Conservation (phyloP, 768 basidiomycete genomes). For the Tulasnella sp. region DNA sequence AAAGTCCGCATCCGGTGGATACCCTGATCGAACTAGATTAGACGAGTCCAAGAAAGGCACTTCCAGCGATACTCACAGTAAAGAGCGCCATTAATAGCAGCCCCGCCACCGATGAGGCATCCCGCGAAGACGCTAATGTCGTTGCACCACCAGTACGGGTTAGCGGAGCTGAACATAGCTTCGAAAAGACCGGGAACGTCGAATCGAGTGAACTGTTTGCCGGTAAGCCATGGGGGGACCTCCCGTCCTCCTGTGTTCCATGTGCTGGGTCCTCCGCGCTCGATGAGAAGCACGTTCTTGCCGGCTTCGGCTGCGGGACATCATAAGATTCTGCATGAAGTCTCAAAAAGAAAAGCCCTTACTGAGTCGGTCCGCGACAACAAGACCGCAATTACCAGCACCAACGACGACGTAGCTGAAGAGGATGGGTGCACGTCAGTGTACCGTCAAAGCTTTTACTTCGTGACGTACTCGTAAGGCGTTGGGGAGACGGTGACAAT, state of each 20-base stretch:
- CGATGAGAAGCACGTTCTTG: slow-evolving; percentile 55
- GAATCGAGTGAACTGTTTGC: slow-evolving; percentile 45
- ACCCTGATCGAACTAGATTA: slow-evolving; percentile 41
- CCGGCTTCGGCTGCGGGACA: slow-evolving; percentile 35
- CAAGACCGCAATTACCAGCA: slow-evolving; percentile 50
- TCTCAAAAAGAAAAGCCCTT: slow-evolving; percentile 23
- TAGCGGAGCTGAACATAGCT: slow-evolving; percentile 52
- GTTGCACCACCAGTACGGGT: slow-evolving; percentile 59
- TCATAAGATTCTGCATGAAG: too few relatives aligned
- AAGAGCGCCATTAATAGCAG: slow-evolving; percentile 46
- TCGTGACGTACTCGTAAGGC: slow-evolving; percentile 32
- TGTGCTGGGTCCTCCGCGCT: slow-evolving; percentile 57
- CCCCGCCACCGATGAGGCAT: slow-evolving; percentile 56
- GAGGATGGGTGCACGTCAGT: neutral
- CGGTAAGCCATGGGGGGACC: slow-evolving; percentile 33
- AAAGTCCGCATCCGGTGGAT: slow-evolving; percentile 47
- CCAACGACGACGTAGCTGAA: slow-evolving; percentile 32
- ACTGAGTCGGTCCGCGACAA: slow-evolving; percentile 51
- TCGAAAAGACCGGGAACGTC: slow-evolving; percentile 60
- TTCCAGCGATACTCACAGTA: neutral
- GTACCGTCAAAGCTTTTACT: neutral
- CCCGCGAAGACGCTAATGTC: slow-evolving; percentile 57
- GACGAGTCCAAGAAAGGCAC: neutral
- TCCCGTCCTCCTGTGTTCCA: slow-evolving; percentile 52
- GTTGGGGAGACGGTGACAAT: slow-evolving; percentile 22